Evolutionary conservation across 441 rosid species (phyloP).

Genomic region (Pelargonium myrrhifolium): DNA sequence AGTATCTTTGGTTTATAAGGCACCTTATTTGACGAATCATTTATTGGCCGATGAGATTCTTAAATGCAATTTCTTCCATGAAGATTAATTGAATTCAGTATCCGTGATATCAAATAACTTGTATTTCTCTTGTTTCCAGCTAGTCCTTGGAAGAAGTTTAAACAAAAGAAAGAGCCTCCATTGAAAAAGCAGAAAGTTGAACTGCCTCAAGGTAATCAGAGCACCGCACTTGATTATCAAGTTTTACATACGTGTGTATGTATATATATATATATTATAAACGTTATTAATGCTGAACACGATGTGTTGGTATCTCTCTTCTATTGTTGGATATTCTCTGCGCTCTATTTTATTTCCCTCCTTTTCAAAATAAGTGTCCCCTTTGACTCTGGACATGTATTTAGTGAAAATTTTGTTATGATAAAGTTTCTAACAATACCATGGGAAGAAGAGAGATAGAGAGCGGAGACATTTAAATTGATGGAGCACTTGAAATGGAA

Average conservation of each 20-base stretch:
- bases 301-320: not conserved
- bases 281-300: not conserved
- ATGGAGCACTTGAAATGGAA: too few species aligned
- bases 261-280: not conserved
- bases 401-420: too few species aligned
- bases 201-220: slow-evolving; percentile 57
- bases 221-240: not conserved
- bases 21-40: not conserved
- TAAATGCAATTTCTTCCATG: not conserved
- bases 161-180: slow-evolving; percentile 70
- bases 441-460: too few species aligned
- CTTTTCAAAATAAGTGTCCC: too few species aligned
- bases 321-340: too few species aligned
- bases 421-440: too few species aligned
- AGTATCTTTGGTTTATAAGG: not conserved
- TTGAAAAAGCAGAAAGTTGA: slow-evolving; percentile 78
- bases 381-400: too few species aligned
- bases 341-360: too few species aligned
- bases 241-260: not conserved
- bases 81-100: not conserved
- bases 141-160: slow-evolving; percentile 62
- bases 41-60: not conserved
- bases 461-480: too few species aligned
- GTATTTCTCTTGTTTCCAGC: slow-evolving; percentile 39
- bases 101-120: not conserved